Evolutionary conservation across 495 filamentous ascomycete species (phyloP), one percentile per base, ranked within the genome.

Genomic region (Hypoxylon rickii): DNA sequence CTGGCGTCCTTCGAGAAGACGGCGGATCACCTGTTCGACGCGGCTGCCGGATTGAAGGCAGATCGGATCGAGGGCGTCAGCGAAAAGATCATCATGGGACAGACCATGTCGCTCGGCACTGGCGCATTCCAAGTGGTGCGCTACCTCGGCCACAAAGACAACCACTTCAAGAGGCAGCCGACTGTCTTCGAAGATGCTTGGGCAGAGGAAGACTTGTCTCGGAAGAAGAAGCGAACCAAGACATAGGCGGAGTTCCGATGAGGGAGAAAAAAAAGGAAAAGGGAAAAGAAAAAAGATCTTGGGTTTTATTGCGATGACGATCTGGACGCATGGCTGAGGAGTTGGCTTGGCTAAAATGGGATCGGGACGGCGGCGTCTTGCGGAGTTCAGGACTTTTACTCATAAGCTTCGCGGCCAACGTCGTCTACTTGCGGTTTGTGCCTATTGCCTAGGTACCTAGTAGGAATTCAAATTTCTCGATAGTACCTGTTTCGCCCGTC

Each of bases 1-100:
- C 86, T 97, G 1, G 94, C 94, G 0, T 95, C 90, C 11, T 98
- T 98, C 68, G 94, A 98, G 77, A 97, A 97, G 79, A 98, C 94
- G 19, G 91, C 94, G 0, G 94, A 98, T 69, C 94, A 98, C 73
- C 77, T 98, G 17, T 98, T 98, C 61, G 94, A 97, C 42, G 94
- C 94, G 16, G 95, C 93, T 44, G 87, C 89, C 38, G 83, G 85
- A 33, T 92, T 92, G 78, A 96, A 96, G 73, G 85, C 78, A 19
- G 94, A 98, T 71, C 75, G 79, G 37, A 90, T 98, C 44, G 89
- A 94, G 68, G 94, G 94, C 56, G 94, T 98, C 7, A 90, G 85
- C 20, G 94, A 98, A 73, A 96, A 92, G 72, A 97, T 98, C 67
- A 98, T 98, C 65, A 93, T 98, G 87, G 94, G 94, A 20, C 91